Conservation (phyloP, 352 stramenopile species). For the Phytophthora litchii region DNA sequence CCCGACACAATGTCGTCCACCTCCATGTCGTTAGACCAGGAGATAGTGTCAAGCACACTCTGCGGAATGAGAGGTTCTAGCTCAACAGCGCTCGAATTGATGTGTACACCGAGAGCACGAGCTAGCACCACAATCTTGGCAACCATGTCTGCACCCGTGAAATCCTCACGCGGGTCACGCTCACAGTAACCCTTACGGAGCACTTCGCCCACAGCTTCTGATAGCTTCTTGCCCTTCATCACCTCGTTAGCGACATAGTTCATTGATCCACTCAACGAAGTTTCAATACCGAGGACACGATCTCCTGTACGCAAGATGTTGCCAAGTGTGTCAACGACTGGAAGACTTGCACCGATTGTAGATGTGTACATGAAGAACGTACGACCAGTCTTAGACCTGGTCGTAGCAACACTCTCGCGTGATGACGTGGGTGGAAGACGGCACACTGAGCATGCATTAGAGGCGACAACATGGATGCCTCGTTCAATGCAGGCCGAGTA, state of each 20-base stretch:
- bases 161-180: conserved; percentile 69
- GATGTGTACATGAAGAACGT: conserved; percentile 86
- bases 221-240: conserved; percentile 73
- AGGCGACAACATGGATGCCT: conserved; percentile 75
- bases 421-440: conserved; percentile 57
- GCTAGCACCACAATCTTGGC: conserved; percentile 76
- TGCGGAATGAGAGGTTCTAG: conserved; percentile 60
- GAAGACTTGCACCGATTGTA: conserved; percentile 71
- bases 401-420: conserved; percentile 61
- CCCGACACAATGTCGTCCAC: conserved; percentile 54
- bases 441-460: conserved; percentile 67
- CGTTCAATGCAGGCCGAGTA: conserved; percentile 69
- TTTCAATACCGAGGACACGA: conserved; percentile 59
- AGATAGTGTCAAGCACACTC: conserved; percentile 47
- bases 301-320: conserved; percentile 81
- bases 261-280: conserved; percentile 74
- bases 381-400: conserved; percentile 40
- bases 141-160: conserved; percentile 67
- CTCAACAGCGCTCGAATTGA: conserved; percentile 52
- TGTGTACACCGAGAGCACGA: conserved; percentile 60
- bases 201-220: conserved; percentile 53
- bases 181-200: conserved; percentile 71
- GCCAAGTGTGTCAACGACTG: conserved; percentile 75
- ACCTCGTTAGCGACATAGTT: conserved; percentile 77
- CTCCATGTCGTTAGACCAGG: conserved; percentile 51